Conservation (phyloP, 306 rosid genomes). For the Geum urbanum region DNA sequence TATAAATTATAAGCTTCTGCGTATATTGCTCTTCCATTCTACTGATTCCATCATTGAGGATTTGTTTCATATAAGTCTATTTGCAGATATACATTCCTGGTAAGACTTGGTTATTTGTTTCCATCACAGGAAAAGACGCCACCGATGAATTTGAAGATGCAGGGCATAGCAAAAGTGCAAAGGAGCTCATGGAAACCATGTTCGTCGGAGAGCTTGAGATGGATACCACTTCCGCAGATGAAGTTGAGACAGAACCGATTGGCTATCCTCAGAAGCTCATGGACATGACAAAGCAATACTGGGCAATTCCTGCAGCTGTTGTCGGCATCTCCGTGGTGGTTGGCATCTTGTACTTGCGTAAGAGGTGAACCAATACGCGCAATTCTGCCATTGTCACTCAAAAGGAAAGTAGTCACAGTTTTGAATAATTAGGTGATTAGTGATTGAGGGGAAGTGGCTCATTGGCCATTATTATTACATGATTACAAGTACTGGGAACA, state of each 20-base stretch:
- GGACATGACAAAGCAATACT: slow-evolving; percentile 50
- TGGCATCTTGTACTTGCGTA: slow-evolving; percentile 52
- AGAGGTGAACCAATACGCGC: slow-evolving; percentile 35
- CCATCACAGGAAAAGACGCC: slow-evolving; percentile 65
- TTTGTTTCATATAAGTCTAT: slow-evolving; percentile 4
- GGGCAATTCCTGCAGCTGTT: slow-evolving; percentile 52
- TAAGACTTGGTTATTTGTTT: slow-evolving; percentile 18
- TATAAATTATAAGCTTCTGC: slow-evolving; percentile 29
- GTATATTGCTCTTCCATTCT: neutral
- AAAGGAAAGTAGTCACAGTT: slow-evolving; percentile 26
- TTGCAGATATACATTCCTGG: slow-evolving; percentile 15
- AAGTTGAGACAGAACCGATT: slow-evolving; percentile 23
- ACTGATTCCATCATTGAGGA: neutral
- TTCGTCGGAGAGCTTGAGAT: slow-evolving; percentile 69
- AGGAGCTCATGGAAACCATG: slow-evolving; percentile 60
- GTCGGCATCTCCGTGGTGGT: slow-evolving; percentile 52
- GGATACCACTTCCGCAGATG: slow-evolving; percentile 20
- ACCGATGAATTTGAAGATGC: slow-evolving; percentile 93
- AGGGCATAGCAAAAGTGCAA: slow-evolving; percentile 76
- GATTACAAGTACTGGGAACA: neutral
- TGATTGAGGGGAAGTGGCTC: slow-evolving; percentile 16
- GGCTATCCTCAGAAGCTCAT: slow-evolving; percentile 32
- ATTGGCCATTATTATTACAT: neutral
- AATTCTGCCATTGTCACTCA: slow-evolving; percentile 14
- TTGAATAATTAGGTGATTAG: slow-evolving; percentile 30